Evolutionary conservation across 2,329 filamentous ascomycete species (phyloP).

Genomic region (Cladosporium colombiae): DNA sequence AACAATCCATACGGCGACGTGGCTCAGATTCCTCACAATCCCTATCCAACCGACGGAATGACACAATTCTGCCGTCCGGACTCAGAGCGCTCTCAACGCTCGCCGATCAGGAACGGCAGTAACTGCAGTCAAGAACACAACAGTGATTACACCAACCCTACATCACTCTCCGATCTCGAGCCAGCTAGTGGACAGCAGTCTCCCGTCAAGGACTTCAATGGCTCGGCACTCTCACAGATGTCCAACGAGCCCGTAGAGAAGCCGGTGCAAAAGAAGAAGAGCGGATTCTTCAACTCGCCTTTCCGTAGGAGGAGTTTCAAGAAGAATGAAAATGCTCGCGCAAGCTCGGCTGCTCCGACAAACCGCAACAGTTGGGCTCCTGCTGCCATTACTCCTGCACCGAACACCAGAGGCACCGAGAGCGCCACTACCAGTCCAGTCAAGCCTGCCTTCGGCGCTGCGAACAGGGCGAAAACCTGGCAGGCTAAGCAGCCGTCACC

Average conservation of each 20-base stretch:
- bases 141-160: conserved; percentile 87
- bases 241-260: conserved; percentile 56
- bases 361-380: conserved; percentile 58
- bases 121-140: conserved; percentile 67
- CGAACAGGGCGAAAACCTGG: conserved; percentile 35
- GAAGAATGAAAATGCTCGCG: conserved; percentile 61
- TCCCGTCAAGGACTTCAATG: conserved; percentile 62
- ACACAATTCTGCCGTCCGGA: conserved; percentile 87
- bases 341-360: conserved; percentile 39
- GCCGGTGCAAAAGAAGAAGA: conserved; percentile 68
- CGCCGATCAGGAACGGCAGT: conserved; percentile 73
- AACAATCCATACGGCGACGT: conserved; percentile 64
- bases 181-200: conserved; percentile 72
- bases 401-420: conserved; percentile 41
- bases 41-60: conserved; percentile 94
- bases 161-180: conserved; percentile 84
- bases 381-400: conserved; percentile 30
- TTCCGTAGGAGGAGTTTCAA: conserved; percentile 86
- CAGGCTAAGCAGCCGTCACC: conserved; percentile 38
- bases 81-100: conserved; percentile 67
- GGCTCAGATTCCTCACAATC: conserved; percentile 78
- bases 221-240: conserved; percentile 34
- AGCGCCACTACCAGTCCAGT: conserved; percentile 45
- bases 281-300: conserved; percentile 89
- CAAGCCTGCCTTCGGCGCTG: conserved; percentile 35